These are phyloP conservation scores for Hypoxylon sp. DNA, from an alignment of 2,329 filamentous ascomycete genomes.

Conservation along the genomic window DNA sequence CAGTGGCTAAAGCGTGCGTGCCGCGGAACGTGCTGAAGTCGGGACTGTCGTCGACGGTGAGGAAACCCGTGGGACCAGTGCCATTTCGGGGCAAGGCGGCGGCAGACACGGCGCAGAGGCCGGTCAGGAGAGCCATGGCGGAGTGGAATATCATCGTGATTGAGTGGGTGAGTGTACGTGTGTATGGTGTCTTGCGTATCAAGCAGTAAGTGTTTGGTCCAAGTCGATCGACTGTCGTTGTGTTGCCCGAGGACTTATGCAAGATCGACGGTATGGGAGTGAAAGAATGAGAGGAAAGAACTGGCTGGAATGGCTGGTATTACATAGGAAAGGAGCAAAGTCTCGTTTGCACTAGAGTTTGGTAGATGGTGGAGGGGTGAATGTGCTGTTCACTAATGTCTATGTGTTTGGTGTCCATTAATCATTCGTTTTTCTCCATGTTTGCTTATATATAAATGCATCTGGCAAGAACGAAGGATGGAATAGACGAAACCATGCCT, in stretches of 20 bases:
- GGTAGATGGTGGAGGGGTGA: neutral
- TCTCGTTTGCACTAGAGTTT: neutral
- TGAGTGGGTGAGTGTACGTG: neutral
- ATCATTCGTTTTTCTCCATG: too few relatives aligned
- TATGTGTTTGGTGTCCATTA: too few relatives aligned
- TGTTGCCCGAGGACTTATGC: neutral
- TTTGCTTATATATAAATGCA: conserved; percentile 1
- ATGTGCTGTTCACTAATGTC: too few relatives aligned
- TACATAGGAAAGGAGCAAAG: conserved; percentile 3
- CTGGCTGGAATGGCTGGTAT: neutral
- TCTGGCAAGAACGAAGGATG: conserved; percentile 11
- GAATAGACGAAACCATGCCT: conserved; percentile 4
- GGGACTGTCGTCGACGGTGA: conserved; percentile 18
- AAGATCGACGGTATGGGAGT: neutral
- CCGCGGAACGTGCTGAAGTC: neutral
- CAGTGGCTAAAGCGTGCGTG: neutral
- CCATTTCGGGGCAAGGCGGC: conserved; percentile 9
- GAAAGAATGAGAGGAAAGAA: neutral
- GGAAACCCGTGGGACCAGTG: conserved; percentile 23
- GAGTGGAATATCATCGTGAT: neutral
- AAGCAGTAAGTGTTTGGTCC: neutral
- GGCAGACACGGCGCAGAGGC: conserved; percentile 17
- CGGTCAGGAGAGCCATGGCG: conserved; percentile 4
- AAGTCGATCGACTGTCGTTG: neutral
- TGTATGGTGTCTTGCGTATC: neutral